Evolutionary conservation across 495 filamentous ascomycete genomes (phyloP), one percentile per base, ranked within the genome.

Genomic region (Hypoxylon lienhwacheense): DNA sequence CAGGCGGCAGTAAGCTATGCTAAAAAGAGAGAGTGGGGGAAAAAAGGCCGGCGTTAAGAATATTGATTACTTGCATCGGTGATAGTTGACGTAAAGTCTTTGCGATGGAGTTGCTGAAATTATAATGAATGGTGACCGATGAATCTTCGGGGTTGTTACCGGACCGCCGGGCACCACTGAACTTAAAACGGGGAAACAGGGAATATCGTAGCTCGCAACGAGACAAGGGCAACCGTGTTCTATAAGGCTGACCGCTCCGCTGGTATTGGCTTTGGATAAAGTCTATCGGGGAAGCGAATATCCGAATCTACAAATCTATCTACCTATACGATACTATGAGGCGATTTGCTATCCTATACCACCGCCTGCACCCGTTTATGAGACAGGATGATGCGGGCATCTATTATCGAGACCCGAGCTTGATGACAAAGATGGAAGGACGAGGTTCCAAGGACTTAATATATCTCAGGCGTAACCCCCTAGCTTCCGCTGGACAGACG

Each of bases 141-240:
- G 21, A 42, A 44, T 43, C 57, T 43, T 15, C 43, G 36, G 43
- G 42, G 35, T 17, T 46, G 55, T 61, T 52, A 52, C 35, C 51
- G 39, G 51, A 61, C 55, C 57, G 57, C 35, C 51, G 39, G 28
- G 47, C 11, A 61, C 25, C 12, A 26, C 29, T 4, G 21, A 50
- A 15, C 16, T 37, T 55, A 33, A 31, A 50, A 45, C 34, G 24
- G 20, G 50, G 39, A 31, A 50, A 45, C 34, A 29, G 20, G 50
- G 39, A 34, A 50, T 8, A 33, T 16, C 40, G 33, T 25, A 45
- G 10, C 19, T 53, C 15, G 39, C 34, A 19, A 22, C 17, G 55
- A 7, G 20, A 44, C n/a, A 35, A 8, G 10, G 28, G 48, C 36
- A 31, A 59, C 48, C 46, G 34, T 16, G 8, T 32, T 36, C 20